These are phyloP conservation scores for Aspergillus ostianus DNA, from an alignment of 495 filamentous ascomycete genomes.

Conservation along the genomic window DNA sequence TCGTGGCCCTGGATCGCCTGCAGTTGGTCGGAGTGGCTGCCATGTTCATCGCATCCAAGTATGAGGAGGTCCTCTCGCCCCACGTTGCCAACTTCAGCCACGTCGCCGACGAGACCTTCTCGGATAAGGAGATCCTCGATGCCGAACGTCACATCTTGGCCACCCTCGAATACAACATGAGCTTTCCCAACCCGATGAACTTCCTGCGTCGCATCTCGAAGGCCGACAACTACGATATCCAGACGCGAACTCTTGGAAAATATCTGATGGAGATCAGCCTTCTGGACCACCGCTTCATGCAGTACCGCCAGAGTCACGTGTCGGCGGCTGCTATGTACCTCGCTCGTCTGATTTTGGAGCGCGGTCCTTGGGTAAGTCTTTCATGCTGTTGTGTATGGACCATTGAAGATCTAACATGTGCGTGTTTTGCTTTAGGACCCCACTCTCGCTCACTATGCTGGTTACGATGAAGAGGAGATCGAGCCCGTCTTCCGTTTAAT, in stretches of 20 bases:
- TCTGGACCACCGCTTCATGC: conserved; percentile 89
- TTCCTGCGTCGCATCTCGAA: conserved; percentile 98
- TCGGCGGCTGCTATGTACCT: conserved; percentile 94
- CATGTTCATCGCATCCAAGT: conserved; percentile 99
- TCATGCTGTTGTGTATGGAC: neutral
- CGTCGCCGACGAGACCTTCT: conserved; percentile 94
- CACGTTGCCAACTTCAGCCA: conserved; percentile 96
- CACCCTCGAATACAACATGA: conserved; percentile 93
- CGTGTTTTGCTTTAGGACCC: conserved; percentile 57
- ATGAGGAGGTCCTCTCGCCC: conserved; percentile 95
- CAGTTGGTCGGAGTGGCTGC: conserved; percentile 96
- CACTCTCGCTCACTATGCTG: conserved; percentile 88
- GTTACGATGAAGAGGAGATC: conserved; percentile 89
- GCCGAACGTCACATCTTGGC: conserved; percentile 91
- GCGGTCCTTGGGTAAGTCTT: conserved; percentile 80
- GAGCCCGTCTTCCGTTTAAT: conserved; percentile 89
- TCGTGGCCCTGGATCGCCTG: conserved; percentile 90
- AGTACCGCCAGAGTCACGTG: conserved; percentile 80
- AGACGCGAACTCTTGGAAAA: conserved; percentile 94
- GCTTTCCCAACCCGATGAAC: conserved; percentile 99
- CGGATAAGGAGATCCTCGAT: conserved; percentile 93
- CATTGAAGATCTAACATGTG: neutral
- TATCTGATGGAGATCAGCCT: conserved; percentile 98
- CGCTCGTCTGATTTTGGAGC: conserved; percentile 80
- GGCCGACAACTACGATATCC: conserved; percentile 96